phyloP scores from a whole-genome alignment of 306 rosid species.

The Canavalia ensiformis region DNA sequence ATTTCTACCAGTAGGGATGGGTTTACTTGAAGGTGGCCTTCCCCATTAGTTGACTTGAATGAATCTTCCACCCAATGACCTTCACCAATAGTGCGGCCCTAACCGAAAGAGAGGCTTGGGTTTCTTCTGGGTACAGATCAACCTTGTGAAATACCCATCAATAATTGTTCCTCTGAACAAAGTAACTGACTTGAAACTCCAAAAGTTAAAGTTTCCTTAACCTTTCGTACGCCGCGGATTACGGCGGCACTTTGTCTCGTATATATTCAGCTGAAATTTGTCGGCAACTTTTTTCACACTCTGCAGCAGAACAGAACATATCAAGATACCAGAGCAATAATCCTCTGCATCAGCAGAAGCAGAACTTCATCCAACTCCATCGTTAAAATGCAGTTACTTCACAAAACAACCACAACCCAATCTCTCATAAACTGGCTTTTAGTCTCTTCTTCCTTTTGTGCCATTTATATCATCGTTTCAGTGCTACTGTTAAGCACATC shows the following conservation, averaged over 20 bases:
- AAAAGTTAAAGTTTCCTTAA: background rate
- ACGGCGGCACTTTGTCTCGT: conserved; percentile 6
- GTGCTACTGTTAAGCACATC: conserved; percentile 44
- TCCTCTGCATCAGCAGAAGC: background rate
- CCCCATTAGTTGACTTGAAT: no score
- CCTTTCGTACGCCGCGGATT: conserved; percentile 33
- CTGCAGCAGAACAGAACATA: no score
- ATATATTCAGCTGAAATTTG: background rate
- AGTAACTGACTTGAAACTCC: background rate
- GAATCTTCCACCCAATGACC: no score
- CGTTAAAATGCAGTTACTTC: conserved; percentile 55
- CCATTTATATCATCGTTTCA: conserved; percentile 56
- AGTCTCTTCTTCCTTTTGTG: conserved; percentile 55
- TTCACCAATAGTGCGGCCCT: no score
- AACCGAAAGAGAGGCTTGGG: background rate
- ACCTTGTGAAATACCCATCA: background rate
- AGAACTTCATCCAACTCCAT: background rate
- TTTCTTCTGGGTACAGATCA: conserved; percentile 1
- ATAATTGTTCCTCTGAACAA: background rate
- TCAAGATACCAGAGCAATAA: background rate
- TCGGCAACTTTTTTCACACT: background rate
- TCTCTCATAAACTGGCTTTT: conserved; percentile 46
- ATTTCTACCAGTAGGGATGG: no score
- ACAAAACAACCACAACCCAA: conserved; percentile 50
- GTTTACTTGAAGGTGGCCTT: no score